A percentile compares a stretch with the other conserved stretches of the same genome.
These are phyloP conservation scores for Globisporangium radiosum DNA, from an alignment of 352 stramenopile genomes.

Conservation along the genomic window DNA sequence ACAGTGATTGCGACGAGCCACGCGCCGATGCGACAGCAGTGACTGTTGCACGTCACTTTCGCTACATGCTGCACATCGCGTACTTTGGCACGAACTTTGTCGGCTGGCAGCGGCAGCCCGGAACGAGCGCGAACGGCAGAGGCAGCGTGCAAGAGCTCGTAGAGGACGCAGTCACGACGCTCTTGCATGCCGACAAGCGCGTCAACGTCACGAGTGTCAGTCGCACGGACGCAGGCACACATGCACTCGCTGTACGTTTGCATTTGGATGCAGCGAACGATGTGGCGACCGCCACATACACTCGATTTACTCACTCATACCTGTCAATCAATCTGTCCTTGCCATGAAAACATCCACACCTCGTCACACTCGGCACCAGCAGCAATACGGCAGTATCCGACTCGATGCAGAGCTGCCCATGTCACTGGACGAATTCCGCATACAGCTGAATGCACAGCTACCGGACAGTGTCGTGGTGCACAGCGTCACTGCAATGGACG, in stretches of 20 bases:
- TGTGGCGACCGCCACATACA: too few relatives aligned
- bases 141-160: constrained; percentile 78
- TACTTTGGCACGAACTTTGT: constrained; percentile 74
- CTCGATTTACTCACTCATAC: neutral
- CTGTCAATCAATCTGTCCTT: neutral
- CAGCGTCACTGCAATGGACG: constrained; percentile 24
- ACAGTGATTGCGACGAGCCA: neutral
- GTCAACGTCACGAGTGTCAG: constrained; percentile 83
- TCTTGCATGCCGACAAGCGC: constrained; percentile 32
- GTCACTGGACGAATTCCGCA: constrained; percentile 33
- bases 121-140: constrained; percentile 37
- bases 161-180: constrained; percentile 55
- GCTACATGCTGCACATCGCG: constrained; percentile 67
- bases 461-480: constrained; percentile 45
- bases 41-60: constrained; percentile 17
- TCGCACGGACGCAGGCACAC: constrained; percentile 75
- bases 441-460: constrained; percentile 50
- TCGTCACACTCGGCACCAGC: neutral
- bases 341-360: neutral
- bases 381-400: constrained; percentile 85
- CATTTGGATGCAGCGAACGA: too few relatives aligned
- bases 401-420: constrained; percentile 32
- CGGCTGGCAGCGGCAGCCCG: constrained; percentile 71
- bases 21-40: neutral
- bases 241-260: constrained; percentile 69